Base-by-base conservation (phyloP, 202 grass and related monocot genomes). In the Panicum hallii region DNA sequence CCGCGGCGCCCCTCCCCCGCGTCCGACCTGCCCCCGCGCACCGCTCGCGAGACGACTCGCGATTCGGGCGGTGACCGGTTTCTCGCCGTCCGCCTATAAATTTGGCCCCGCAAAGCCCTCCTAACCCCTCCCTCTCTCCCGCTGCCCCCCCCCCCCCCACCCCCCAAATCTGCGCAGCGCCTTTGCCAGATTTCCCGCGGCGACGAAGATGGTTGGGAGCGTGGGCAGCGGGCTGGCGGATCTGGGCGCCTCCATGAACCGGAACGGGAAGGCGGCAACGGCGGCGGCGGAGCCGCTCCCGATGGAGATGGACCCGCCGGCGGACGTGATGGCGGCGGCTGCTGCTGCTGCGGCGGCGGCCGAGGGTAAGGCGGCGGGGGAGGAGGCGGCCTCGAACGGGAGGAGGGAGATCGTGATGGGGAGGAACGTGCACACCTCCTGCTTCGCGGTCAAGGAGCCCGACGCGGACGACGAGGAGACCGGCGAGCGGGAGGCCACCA, bases 391-490 rank as follows among this genome's bases (percentile, higher is more conserved):
- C 11, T 73, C 71, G 84, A 57, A 60, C 32, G 79, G 36, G 50
- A 72, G 68, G 79, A 78, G 87, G 78, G 89, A 86, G 87, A 88
- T 97, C 82, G 91, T 97, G 23, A 56, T 97, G 53, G 94, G 91
- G 69, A 87, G 91, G 85, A 94, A 97, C 79, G 77, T 94, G 62
- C 94, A 92, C 91, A 90, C 85, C n/a, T 48, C 63, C 77, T 94
- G 87, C 67, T 92, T 94, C 80, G 60, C 85, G 13, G 83, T 97
- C 40, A 88, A 90, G 71, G 94, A 97, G 79, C 94, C 94, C 3
- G 94, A 97, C 80, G 88, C 73, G 22, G 91, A 97, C 82, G 94
- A 97, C 65, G 94, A 97, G 72, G 71, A 81, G 41, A 97, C 94
- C 43, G 94, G 94, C 42, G 94, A 94, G 86, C 67, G 90, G n/a